Percentiles rank a stretch among this genome's conserved stretches.
phyloP scores from a whole-genome alignment of 106 monocot genomes.

The Vanilla planifolia region DNA sequence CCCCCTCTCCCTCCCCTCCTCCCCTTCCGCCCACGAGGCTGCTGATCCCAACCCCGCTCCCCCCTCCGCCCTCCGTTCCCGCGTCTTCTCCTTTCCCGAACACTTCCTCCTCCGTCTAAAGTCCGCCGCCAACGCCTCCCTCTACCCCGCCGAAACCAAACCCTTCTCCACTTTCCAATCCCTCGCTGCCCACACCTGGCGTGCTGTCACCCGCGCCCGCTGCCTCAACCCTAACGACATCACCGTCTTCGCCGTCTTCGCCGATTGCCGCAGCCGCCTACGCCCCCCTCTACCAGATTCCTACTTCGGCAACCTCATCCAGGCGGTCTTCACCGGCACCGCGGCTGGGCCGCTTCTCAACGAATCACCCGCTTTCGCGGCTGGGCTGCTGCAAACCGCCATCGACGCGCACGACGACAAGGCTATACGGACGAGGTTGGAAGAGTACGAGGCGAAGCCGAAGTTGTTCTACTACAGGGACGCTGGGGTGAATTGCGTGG shows the following conservation, averaged over 20 bases:
- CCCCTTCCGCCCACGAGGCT: slow-evolving; percentile 62
- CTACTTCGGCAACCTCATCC: slow-evolving; percentile 91
- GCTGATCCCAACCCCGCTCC: slow-evolving; percentile 60
- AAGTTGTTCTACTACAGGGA: slow-evolving; percentile 91
- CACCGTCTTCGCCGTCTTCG: slow-evolving; percentile 88
- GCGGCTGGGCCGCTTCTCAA: slow-evolving; percentile 46
- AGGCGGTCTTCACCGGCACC: slow-evolving; percentile 74
- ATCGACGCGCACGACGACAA: slow-evolving; percentile 58
- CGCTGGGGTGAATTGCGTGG: slow-evolving; percentile 76
- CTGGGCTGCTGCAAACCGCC: slow-evolving; percentile 49
- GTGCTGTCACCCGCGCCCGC: slow-evolving; percentile 58
- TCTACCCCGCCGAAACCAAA: background rate
- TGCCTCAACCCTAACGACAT: slow-evolving; percentile 12
- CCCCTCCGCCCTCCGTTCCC: slow-evolving; percentile 37
- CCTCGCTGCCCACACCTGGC: slow-evolving; percentile 79
- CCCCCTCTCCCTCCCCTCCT: slow-evolving; percentile 51
- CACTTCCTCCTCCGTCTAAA: slow-evolving; percentile 45
- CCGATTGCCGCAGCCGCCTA: slow-evolving; percentile 68
- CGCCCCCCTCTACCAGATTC: slow-evolving; percentile 53
- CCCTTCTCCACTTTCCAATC: slow-evolving; percentile 29
- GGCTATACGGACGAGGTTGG: slow-evolving; percentile 49
- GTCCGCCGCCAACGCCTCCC: slow-evolving; percentile 31
- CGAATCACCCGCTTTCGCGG: slow-evolving; percentile 33
- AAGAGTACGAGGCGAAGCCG: slow-evolving; percentile 78
- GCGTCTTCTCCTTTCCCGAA: slow-evolving; percentile 70